phyloP scores from a whole-genome alignment of 2,329 filamentous ascomycete genomes.

The Ilyonectria mors-panacis region DNA sequence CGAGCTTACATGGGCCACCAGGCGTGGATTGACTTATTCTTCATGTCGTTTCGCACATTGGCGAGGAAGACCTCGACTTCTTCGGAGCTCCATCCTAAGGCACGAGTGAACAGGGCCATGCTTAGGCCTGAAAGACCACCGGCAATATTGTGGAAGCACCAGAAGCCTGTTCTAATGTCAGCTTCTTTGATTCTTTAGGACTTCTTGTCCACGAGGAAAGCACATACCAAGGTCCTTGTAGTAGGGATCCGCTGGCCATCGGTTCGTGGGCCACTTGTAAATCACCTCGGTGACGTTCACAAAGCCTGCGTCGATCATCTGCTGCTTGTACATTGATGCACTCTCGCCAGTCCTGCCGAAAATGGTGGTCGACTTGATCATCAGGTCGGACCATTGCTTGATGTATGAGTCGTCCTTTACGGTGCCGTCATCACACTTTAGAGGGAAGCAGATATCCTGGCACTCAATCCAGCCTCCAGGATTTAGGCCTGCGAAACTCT shows the following conservation, averaged over 20 bases:
- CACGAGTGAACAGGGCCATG: slow-evolving; percentile 57
- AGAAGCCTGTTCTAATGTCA: slow-evolving; percentile 58
- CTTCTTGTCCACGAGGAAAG: too few species aligned
- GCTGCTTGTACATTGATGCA: slow-evolving; percentile 49
- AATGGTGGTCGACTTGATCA: slow-evolving; percentile 50
- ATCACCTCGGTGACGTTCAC: slow-evolving; percentile 63
- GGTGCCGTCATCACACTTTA: slow-evolving; percentile 60
- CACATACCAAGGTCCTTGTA: slow-evolving; percentile 65
- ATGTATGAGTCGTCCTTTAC: slow-evolving; percentile 48
- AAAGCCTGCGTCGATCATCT: slow-evolving; percentile 68
- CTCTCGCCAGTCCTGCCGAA: slow-evolving; percentile 52
- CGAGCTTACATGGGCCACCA: slow-evolving; percentile 57
- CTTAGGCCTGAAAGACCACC: slow-evolving; percentile 54
- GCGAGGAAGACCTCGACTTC: slow-evolving; percentile 53
- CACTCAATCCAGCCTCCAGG: slow-evolving; percentile 63
- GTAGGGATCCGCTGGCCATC: slow-evolving; percentile 66
- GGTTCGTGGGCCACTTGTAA: slow-evolving; percentile 65
- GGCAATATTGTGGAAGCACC: slow-evolving; percentile 53
- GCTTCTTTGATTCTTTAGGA: not conserved
- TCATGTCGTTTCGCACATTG: slow-evolving; percentile 53
- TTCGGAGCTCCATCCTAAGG: slow-evolving; percentile 52
- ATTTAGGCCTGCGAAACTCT: slow-evolving; percentile 55
- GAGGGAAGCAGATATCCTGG: slow-evolving; percentile 58
- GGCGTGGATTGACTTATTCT: slow-evolving; percentile 52
- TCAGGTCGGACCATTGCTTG: slow-evolving; percentile 46